Base-by-base conservation (phyloP, 1,139 yeast genomes). In the Lodderomyces parapsilosis region DNA sequence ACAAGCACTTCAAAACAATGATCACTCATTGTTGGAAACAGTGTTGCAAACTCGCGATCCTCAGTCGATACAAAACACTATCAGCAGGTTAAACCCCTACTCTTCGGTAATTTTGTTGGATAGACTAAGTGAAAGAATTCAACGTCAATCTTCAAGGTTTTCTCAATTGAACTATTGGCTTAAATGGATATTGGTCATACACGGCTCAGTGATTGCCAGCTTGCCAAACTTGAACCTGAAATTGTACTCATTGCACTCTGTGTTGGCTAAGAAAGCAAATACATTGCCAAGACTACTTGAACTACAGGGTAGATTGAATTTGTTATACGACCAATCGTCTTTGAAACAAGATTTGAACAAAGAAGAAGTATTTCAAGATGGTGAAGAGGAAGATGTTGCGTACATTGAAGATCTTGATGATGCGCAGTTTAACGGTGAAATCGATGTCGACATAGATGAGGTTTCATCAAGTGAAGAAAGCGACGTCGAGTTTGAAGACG, bases 181-280 rank as follows among this genome's bases (percentile, higher is more conserved):
- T 51, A 88, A 91, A 61, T 91, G 97, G 94, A 83, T 90, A 40
- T 72, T 94, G 56, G 83, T 93, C 38, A 81, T 86, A 32, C 99
- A 94, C 61, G 99, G 99, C 33, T 93, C 95, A 2, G 69, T 75
- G 13, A 67, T 84, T 42, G 77, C 86, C 22, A 76, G 86, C 14
- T 70, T 86, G 44, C 91, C 96, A 37, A 83, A 86, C 51, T 72
- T 86, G 49, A 71, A 80, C 49, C 69, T 76, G 40, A 81, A 87
- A 36, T 69, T 94, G 47, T 81, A 95, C 3, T 79, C 88, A 28
- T 71, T 94, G 51, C 94, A 88, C 56, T 77, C 93, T 15, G 83
- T 93, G 2, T 71, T 93, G 54, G 74, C 82, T 32, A 81, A 81
- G 54, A 84, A 91, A 52, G 86, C 95, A 0, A 76, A 79, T 36